Evolutionary conservation across 2,329 filamentous ascomycete species (phyloP).

Genomic region (Lasiodiplodia sp.): DNA sequence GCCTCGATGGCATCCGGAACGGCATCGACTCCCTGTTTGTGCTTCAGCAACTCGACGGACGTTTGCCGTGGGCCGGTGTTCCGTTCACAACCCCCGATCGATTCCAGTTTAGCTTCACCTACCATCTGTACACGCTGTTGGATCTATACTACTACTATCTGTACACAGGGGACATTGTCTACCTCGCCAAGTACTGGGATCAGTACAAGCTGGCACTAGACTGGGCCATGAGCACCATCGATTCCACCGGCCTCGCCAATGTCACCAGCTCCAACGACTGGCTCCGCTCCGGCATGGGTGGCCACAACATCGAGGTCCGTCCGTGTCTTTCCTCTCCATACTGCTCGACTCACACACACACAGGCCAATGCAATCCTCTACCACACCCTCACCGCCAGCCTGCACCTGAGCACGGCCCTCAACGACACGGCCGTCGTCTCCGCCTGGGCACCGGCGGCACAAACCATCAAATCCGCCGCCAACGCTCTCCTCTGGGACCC

Average conservation of each 20-base stretch:
- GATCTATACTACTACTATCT: constrained; percentile 54
- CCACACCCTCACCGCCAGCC: constrained; percentile 41
- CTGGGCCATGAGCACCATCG: constrained; percentile 52
- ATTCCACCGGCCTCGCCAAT: constrained; percentile 54
- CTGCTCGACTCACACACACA: neutral
- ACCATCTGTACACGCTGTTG: constrained; percentile 60
- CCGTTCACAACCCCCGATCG: constrained; percentile 40
- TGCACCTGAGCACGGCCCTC: neutral
- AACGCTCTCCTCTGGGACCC: constrained; percentile 38
- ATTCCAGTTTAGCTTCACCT: constrained; percentile 44
- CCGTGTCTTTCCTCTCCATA: neutral
- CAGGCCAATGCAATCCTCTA: constrained; percentile 48
- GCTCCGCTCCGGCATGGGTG: constrained; percentile 38
- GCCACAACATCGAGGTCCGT: neutral
- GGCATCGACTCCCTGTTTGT: constrained; percentile 40
- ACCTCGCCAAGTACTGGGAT: constrained; percentile 51
- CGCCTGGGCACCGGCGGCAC: constrained; percentile 36
- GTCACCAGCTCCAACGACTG: constrained; percentile 55
- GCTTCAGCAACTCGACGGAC: neutral
- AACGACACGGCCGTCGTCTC: constrained; percentile 32
- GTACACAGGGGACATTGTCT: constrained; percentile 47
- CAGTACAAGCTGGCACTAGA: constrained; percentile 53
- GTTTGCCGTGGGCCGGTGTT: constrained; percentile 57
- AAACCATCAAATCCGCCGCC: constrained; percentile 35
- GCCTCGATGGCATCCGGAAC: constrained; percentile 55